Conservation (phyloP, 768 basidiomycete species). For the Obba rivulosa region DNA sequence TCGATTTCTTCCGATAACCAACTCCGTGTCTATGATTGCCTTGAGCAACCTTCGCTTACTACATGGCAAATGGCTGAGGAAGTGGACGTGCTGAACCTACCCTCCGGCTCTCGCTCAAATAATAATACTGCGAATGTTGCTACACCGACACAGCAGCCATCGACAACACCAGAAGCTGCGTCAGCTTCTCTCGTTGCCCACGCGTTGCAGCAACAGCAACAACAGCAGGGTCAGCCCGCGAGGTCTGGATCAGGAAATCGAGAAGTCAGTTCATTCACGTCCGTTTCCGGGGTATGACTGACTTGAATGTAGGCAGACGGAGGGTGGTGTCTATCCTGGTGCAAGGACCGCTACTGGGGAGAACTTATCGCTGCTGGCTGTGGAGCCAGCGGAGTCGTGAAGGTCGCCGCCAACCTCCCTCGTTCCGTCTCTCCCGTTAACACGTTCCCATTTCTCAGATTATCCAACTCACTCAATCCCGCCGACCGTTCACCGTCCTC, state of each 20-base stretch:
- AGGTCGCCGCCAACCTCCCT: constrained; percentile 41
- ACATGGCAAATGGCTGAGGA: constrained; percentile 75
- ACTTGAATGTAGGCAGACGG: constrained; percentile 54
- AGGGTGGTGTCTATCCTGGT: constrained; percentile 94
- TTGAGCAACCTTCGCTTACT: constrained; percentile 67
- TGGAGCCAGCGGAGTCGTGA: constrained; percentile 69
- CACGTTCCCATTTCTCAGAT: constrained; percentile 37
- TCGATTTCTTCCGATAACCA: constrained; percentile 84
- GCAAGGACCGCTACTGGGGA: constrained; percentile 95
- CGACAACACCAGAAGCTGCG: constrained; percentile 39
- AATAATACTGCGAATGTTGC: constrained; percentile 56
- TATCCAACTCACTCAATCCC: constrained; percentile 66
- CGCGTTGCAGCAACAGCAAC: constrained; percentile 50
- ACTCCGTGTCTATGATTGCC: constrained; percentile 86
- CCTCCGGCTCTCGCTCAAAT: constrained; percentile 34
- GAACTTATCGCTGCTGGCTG: constrained; percentile 76
- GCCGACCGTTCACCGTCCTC: constrained; percentile 60
- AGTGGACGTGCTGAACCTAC: constrained; percentile 62
- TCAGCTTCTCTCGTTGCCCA: constrained; percentile 58
- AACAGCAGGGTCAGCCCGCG: constrained; percentile 22
- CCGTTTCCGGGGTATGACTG: background rate
- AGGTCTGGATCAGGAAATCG: constrained; percentile 51
- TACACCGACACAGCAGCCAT: constrained; percentile 62
- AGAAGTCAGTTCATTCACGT: constrained; percentile 33
- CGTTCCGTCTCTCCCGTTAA: background rate